Evolutionary conservation across 1,284 basidiomycete species (phyloP).

Genomic region (Hemileia vastatrix): DNA sequence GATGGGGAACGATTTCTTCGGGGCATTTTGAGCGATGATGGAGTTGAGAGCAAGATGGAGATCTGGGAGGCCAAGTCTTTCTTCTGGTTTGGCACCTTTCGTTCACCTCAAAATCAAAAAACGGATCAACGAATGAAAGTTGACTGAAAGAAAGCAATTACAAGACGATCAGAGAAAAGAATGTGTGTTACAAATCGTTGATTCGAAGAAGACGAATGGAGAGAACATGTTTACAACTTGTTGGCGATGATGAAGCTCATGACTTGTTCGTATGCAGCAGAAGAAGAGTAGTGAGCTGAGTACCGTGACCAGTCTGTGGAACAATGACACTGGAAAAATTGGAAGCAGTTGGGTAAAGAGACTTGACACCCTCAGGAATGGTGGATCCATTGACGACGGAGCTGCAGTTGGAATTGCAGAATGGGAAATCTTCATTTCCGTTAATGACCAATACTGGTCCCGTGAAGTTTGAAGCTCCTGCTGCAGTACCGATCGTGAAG

Average conservation of each 20-base stretch:
- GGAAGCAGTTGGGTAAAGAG: slow-evolving; percentile 26
- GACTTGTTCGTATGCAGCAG: slow-evolving; percentile 24
- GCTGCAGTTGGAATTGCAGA: slow-evolving; percentile 27
- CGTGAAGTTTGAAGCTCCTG: slow-evolving; percentile 25
- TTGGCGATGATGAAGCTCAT: no score
- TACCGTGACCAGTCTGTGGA: slow-evolving; percentile 28
- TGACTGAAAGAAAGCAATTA: no score
- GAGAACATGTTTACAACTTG: no score
- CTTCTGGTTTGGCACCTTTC: no score
- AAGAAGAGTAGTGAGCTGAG: slow-evolving; percentile 26
- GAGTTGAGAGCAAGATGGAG: no score
- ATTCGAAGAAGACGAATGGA: no score
- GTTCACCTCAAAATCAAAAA: no score
- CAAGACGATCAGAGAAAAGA: no score
- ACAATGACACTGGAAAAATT: slow-evolving; percentile 29
- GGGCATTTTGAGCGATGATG: neutral
- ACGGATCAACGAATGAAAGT: no score
- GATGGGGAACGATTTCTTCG: neutral
- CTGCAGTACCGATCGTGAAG: slow-evolving; percentile 23
- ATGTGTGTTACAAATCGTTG: no score
- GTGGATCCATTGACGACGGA: slow-evolving; percentile 17
- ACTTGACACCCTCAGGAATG: slow-evolving; percentile 23
- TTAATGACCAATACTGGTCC: slow-evolving; percentile 29
- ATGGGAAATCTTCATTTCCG: slow-evolving; percentile 32
- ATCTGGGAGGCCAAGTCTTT: no score